Conservation (phyloP, 768 basidiomycete genomes). For the Filobasidium wieringae region DNA sequence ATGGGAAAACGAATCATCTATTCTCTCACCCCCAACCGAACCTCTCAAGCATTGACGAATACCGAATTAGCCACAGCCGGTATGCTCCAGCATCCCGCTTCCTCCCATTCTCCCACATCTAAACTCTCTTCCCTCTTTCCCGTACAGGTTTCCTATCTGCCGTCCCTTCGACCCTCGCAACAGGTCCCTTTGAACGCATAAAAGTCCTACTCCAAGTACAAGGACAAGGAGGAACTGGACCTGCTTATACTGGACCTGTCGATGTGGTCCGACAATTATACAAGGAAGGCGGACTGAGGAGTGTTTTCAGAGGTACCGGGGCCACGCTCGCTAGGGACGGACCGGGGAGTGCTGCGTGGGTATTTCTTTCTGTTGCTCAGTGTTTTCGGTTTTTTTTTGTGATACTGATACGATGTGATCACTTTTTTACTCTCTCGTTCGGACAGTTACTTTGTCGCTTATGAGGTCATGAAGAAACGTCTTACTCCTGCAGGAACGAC, state of each 20-base stretch:
- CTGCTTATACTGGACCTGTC: slow-evolving; percentile 70
- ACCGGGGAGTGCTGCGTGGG: slow-evolving; percentile 90
- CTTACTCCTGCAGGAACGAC: slow-evolving; percentile 70
- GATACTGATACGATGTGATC: background rate
- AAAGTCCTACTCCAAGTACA: slow-evolving; percentile 92
- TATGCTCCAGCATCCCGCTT: no score
- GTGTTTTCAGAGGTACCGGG: slow-evolving; percentile 80
- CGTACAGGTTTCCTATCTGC: slow-evolving; percentile 69
- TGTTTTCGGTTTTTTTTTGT: background rate
- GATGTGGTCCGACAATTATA: slow-evolving; percentile 86
- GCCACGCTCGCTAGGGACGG: slow-evolving; percentile 94
- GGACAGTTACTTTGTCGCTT: slow-evolving; percentile 83
- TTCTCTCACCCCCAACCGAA: slow-evolving; percentile 64
- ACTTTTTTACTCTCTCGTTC: background rate
- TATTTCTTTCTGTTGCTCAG: no score
- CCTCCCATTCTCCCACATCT: background rate
- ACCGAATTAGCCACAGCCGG: slow-evolving; percentile 81
- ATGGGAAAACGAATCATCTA: slow-evolving; percentile 77
- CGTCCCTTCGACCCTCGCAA: slow-evolving; percentile 76
- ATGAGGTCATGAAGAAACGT: slow-evolving; percentile 81
- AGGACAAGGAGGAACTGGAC: slow-evolving; percentile 63
- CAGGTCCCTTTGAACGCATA: slow-evolving; percentile 92
- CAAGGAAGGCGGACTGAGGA: slow-evolving; percentile 79
- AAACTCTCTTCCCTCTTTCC: background rate
- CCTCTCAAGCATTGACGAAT: slow-evolving; percentile 52